phyloP scores from a whole-genome alignment of 2,329 filamentous ascomycete species.

The Mycosphaerella arachidis region DNA sequence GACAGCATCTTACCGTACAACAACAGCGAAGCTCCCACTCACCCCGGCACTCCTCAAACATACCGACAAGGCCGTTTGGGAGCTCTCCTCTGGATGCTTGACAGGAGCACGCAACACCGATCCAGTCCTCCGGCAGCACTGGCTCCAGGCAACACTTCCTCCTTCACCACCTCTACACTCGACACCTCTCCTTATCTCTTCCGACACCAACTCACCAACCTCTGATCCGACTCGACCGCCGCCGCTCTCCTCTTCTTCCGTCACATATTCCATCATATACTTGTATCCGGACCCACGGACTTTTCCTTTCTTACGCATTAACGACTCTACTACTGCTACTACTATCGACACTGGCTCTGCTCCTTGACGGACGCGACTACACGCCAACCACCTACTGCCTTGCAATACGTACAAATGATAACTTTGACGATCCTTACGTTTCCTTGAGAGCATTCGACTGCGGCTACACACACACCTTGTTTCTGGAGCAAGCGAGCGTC shows the following conservation, averaged over 20 bases:
- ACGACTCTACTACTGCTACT: conserved; percentile 7
- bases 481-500: conserved; percentile 21
- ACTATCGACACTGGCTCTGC: conserved; percentile 11
- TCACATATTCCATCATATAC: conserved; percentile 20
- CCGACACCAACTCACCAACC: neutral
- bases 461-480: conserved; percentile 13
- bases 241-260: conserved; percentile 14
- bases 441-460: conserved; percentile 26
- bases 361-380: conserved; percentile 23
- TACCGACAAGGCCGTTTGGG: conserved; percentile 10
- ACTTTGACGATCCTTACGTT: conserved; percentile 28
- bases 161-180: conserved; percentile 4
- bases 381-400: conserved; percentile 10
- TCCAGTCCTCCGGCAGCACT: conserved; percentile 19
- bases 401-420: conserved; percentile 25
- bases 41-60: neutral
- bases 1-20: conserved; percentile 5
- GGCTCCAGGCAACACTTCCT: conserved; percentile 7
- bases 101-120: conserved; percentile 10
- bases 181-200: conserved; percentile 3
- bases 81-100: conserved; percentile 16
- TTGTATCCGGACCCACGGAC: conserved; percentile 13
- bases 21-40: conserved; percentile 1
- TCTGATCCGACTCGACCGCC: conserved; percentile 7
- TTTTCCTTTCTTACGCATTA: conserved; percentile 11